Conservation (phyloP, 208 protist species). For the Wallacemonas sp. region DNA sequence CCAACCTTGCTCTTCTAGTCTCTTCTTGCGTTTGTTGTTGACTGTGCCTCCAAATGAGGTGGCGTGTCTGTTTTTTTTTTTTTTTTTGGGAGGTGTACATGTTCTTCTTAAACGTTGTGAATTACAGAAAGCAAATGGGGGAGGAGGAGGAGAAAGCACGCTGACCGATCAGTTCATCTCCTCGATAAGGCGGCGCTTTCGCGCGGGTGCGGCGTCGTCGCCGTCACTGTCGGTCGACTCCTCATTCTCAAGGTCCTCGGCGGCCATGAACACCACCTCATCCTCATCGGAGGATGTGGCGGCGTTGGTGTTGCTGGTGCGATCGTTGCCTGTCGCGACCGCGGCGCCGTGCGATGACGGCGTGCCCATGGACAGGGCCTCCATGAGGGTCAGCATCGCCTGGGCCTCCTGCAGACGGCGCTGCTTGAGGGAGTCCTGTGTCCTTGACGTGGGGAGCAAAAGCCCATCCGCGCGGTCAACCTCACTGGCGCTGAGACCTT, state of each 20-base stretch:
- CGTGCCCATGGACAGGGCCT: constrained; percentile 40
- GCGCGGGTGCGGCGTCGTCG: constrained; percentile 8
- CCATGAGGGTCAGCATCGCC: constrained; percentile 73
- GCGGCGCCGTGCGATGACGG: constrained; percentile 1
- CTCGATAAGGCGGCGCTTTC: constrained; percentile 33
- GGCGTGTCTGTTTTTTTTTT: background rate
- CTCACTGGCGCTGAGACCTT: background rate
- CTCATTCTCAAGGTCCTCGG: constrained; percentile 61
- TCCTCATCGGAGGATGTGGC: constrained; percentile 25
- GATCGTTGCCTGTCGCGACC: constrained; percentile 6
- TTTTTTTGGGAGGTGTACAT: background rate
- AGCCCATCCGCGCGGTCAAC: constrained; percentile 38
- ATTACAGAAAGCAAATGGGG: constrained; percentile 1
- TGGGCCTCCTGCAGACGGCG: constrained; percentile 65
- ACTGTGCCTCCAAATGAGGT: background rate
- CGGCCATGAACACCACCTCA: constrained; percentile 71
- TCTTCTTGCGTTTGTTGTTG: too few relatives aligned
- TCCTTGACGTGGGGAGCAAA: constrained; percentile 64
- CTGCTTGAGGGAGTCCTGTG: constrained; percentile 45
- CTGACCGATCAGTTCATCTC: constrained; percentile 70
- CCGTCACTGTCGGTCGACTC: constrained; percentile 59
- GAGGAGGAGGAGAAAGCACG: background rate
- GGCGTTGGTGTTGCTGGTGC: constrained; percentile 7
- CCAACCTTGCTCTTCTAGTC: too few relatives aligned
- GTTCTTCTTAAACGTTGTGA: background rate